Evolutionary conservation across 345 rosid genomes (phyloP).

Genomic region (Gossypium sturtianum): DNA sequence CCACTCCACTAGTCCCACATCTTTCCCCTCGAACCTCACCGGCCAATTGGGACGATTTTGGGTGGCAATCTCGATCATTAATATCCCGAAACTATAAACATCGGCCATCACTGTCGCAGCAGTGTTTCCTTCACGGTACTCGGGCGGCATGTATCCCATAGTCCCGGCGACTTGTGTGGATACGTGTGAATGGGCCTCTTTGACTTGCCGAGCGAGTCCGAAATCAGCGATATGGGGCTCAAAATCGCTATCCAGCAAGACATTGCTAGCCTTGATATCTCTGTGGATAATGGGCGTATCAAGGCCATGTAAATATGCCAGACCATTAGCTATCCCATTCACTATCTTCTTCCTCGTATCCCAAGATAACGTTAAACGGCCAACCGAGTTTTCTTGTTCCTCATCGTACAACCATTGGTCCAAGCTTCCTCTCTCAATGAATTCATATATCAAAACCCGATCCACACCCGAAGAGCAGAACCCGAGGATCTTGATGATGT

Average conservation of each 20-base stretch:
- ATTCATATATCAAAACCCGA: conserved; percentile 71
- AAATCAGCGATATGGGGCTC: conserved; percentile 77
- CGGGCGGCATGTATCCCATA: conserved; percentile 98
- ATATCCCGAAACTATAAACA: conserved; percentile 70
- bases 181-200: conserved; percentile 52
- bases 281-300: conserved; percentile 67
- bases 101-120: conserved; percentile 58
- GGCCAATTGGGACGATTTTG: conserved; percentile 65
- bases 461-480: conserved; percentile 65
- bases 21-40: conserved; percentile 20
- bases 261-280: conserved; percentile 81
- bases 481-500: conserved; percentile 69
- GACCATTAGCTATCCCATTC: conserved; percentile 56
- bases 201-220: conserved; percentile 61
- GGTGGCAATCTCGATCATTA: conserved; percentile 71
- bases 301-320: conserved; percentile 61
- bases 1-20: conserved; percentile 55
- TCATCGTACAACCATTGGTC: conserved; percentile 73
- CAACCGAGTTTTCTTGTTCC: neutral
- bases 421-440: conserved; percentile 60
- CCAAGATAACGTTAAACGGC: conserved; percentile 43
- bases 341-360: conserved; percentile 42
- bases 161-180: conserved; percentile 90
- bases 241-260: conserved; percentile 47
- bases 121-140: conserved; percentile 66